Evolutionary conservation across 2,329 filamentous ascomycete genomes (phyloP).

Genomic region (Thermothelomyces thermophilus): DNA sequence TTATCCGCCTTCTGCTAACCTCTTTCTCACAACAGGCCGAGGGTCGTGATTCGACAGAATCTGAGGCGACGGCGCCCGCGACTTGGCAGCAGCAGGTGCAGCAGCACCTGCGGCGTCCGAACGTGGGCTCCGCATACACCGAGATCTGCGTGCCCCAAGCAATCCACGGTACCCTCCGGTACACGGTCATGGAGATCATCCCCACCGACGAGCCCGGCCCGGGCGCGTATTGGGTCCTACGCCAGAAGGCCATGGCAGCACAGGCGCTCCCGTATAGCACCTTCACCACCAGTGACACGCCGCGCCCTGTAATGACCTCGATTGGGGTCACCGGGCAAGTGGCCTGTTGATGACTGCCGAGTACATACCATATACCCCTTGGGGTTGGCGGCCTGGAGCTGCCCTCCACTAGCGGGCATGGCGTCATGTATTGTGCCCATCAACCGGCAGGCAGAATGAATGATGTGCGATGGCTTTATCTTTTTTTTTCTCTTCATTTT

Average conservation of each 20-base stretch:
- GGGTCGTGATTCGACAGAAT: constrained; percentile 18
- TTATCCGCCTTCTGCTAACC: background rate
- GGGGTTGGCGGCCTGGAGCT: background rate
- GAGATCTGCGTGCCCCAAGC: constrained; percentile 21
- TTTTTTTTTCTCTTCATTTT: background rate
- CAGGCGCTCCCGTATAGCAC: constrained; percentile 10
- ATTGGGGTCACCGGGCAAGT: constrained; percentile 10
- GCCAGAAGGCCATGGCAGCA: constrained; percentile 13
- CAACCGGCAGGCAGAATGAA: background rate
- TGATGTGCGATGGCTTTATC: background rate
- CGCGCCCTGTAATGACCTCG: constrained; percentile 17
- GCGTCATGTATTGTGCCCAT: background rate
- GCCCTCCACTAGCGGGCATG: background rate
- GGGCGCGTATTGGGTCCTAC: constrained; percentile 18
- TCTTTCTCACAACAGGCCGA: constrained; percentile 14
- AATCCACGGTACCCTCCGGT: constrained; percentile 19
- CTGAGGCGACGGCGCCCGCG: constrained; percentile 8
- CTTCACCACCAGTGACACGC: constrained; percentile 22
- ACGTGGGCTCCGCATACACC: background rate
- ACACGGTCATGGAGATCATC: constrained; percentile 21
- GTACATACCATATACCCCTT: too few relatives aligned
- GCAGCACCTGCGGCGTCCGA: background rate
- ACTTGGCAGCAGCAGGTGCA: background rate
- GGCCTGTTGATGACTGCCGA: background rate
- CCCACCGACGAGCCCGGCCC: constrained; percentile 7